These are phyloP conservation scores for Cutaneotrichosporon sp. DNA, from an alignment of 1,284 basidiomycete genomes.

Conservation along the genomic window DNA sequence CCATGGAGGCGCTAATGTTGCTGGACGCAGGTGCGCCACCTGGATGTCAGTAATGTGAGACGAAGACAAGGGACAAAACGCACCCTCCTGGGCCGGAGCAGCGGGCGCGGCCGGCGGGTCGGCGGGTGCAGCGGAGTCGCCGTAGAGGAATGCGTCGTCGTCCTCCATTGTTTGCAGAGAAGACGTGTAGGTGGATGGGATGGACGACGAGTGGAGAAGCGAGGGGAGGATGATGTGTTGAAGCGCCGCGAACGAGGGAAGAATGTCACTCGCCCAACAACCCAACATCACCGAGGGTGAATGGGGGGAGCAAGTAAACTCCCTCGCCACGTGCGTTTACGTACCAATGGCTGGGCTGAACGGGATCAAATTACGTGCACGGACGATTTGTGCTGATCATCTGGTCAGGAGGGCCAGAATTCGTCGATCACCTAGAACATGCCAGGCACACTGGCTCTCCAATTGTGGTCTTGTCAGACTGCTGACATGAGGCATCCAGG, in stretches of 20 bases:
- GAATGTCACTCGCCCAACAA: constrained; percentile 5
- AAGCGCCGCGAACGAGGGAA: neutral
- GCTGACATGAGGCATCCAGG: too few relatives aligned
- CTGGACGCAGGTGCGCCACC: neutral
- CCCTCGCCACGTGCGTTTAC: too few relatives aligned
- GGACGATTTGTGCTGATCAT: too few relatives aligned
- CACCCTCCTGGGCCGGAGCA: neutral
- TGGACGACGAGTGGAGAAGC: neutral
- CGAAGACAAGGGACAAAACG: neutral
- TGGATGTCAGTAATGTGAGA: neutral
- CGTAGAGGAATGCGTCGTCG: constrained; percentile 53
- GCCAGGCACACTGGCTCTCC: too few relatives aligned
- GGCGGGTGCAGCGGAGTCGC: constrained; percentile 25
- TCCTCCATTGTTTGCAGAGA: constrained; percentile 46
- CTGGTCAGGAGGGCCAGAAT: too few relatives aligned
- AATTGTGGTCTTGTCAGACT: too few relatives aligned
- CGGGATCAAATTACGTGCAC: too few relatives aligned
- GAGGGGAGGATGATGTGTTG: neutral
- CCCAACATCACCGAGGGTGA: too few relatives aligned
- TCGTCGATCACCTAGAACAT: too few relatives aligned
- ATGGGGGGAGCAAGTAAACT: too few relatives aligned
- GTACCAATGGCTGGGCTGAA: too few relatives aligned
- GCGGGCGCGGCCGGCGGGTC: neutral
- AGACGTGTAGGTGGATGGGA: neutral
- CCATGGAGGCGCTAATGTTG: constrained; percentile 34